phyloP scores from a whole-genome alignment of 1,284 basidiomycete species.

The Phylloboletellus chloephorus region DNA sequence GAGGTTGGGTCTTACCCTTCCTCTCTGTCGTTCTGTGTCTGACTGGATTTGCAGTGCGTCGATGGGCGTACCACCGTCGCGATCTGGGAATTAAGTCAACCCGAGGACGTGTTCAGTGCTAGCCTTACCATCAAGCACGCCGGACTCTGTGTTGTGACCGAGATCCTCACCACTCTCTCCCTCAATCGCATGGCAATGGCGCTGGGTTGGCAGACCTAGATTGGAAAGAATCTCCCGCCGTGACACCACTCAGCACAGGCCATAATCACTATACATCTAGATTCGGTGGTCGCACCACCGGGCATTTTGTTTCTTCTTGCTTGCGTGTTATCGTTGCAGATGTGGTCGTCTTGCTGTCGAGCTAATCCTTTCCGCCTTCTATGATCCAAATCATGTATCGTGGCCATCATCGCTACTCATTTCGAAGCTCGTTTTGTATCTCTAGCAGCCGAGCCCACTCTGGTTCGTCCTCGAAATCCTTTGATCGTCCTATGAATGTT shows the following conservation, averaged over 20 bases:
- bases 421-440: slow-evolving; percentile 52
- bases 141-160: slow-evolving; percentile 59
- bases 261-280: slow-evolving; percentile 2
- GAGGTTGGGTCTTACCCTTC: slow-evolving; percentile 45
- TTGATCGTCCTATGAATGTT: slow-evolving; percentile 79
- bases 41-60: slow-evolving; percentile 41
- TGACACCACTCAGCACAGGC: slow-evolving; percentile 2
- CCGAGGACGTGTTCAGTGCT: slow-evolving; percentile 53
- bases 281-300: slow-evolving; percentile 9
- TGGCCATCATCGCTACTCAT: slow-evolving; percentile 18
- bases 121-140: slow-evolving; percentile 51
- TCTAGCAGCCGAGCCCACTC: slow-evolving; percentile 73
- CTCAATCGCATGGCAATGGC: slow-evolving; percentile 60
- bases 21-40: not conserved
- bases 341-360: not conserved
- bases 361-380: slow-evolving; percentile 1
- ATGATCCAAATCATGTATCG: slow-evolving; percentile 14
- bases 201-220: slow-evolving; percentile 44
- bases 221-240: too few species aligned
- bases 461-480: slow-evolving; percentile 81
- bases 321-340: slow-evolving; percentile 13
- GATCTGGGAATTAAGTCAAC: slow-evolving; percentile 55
- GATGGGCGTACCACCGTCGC: slow-evolving; percentile 55
- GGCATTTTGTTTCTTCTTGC: slow-evolving; percentile 6
- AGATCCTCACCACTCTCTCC: slow-evolving; percentile 63